Percentiles rank a stretch among this genome's conserved stretches.
Evolutionary conservation across 805 yeast genomes (phyloP).

Genomic region (Saturnispora saitoi): DNA sequence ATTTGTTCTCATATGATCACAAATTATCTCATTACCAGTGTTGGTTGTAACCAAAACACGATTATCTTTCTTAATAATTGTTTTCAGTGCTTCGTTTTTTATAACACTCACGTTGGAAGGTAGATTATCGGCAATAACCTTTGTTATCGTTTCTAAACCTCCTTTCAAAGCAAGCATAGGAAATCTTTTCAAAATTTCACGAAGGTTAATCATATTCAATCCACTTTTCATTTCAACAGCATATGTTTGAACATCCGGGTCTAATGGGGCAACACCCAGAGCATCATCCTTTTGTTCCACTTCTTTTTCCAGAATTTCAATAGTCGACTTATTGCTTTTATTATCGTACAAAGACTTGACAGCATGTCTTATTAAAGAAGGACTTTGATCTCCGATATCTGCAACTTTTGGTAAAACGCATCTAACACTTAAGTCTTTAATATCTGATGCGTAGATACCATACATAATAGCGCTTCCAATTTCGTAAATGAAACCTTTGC

Average conservation of each 20-base stretch:
- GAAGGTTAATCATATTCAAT: constrained; percentile 31
- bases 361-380: constrained; percentile 44
- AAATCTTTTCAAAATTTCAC: constrained; percentile 35
- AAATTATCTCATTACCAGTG: constrained; percentile 17
- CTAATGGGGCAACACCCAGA: constrained; percentile 22
- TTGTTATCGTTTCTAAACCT: constrained; percentile 51
- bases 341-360: constrained; percentile 18
- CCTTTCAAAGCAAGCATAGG: constrained; percentile 52
- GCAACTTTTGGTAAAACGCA: constrained; percentile 50
- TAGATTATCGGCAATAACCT: constrained; percentile 33
- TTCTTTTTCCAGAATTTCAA: constrained; percentile 5
- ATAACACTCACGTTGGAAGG: constrained; percentile 35
- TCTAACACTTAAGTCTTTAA: constrained; percentile 52
- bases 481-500: constrained; percentile 42
- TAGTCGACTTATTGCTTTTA: not conserved
- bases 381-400: constrained; percentile 48
- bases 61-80: constrained; percentile 9
- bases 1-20: constrained; percentile 55
- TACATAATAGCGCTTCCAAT: constrained; percentile 75
- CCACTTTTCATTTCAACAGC: constrained; percentile 8
- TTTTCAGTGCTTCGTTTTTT: constrained; percentile 23
- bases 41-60: constrained; percentile 16
- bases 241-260: constrained; percentile 12
- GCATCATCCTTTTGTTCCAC: constrained; percentile 6
- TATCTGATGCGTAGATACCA: constrained; percentile 90